Evolutionary conservation across 2,329 filamentous ascomycete species (phyloP), one percentile per base, ranked within the genome.

Genomic region (Amesomyces nigricolor): DNA sequence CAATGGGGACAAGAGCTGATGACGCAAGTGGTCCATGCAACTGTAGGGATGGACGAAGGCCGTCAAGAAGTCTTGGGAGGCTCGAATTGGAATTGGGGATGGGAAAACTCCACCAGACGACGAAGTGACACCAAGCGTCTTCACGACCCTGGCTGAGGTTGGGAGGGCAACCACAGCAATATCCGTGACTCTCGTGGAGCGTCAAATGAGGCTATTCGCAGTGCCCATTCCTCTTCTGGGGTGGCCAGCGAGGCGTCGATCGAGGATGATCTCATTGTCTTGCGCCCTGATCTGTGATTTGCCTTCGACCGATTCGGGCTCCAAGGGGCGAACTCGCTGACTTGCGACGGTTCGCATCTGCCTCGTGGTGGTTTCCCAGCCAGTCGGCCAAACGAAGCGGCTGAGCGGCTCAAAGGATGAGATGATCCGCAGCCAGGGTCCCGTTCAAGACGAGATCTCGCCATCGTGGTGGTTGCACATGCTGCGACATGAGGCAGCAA

Each of bases 1-100:
- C 38, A 4, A 19, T n/a, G 35, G 10, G 10, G 30, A n/a, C 47
- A 37, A 22, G 38, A 30, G 40, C 40, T 54, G 49, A 62, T 62
- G 60, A 62, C 60, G 60, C 58, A 62, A 53, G 17, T 58, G 54
- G 52, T 26, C 55, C 17, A 48, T 61, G 58, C 47, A 32, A 26
- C 6, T 26, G 14, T 4, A 22, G 19, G 19, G 17, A 3, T 19
- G 2, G 4, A 26, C 22, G n/a, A 17, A 42, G 16, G 38, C 10
- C 38, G 38, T n/a, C 7, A n/a, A n/a, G 13, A 40, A n/a, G 14
- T 19, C 17, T 26, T 26, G 22, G 2, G 22, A 26, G 22, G 22
- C 22, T 26, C 22, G 22, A 26, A 6, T 26, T 26, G 22, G 22
- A 26, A 26, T 26, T 26, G 32, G 32, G 32, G 32, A 35, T 35